A percentile compares a stretch with the other conserved stretches of the same genome.
These are phyloP conservation scores for Penicillium riverlandense DNA, from an alignment of 495 filamentous ascomycete genomes.

Conservation along the genomic window DNA sequence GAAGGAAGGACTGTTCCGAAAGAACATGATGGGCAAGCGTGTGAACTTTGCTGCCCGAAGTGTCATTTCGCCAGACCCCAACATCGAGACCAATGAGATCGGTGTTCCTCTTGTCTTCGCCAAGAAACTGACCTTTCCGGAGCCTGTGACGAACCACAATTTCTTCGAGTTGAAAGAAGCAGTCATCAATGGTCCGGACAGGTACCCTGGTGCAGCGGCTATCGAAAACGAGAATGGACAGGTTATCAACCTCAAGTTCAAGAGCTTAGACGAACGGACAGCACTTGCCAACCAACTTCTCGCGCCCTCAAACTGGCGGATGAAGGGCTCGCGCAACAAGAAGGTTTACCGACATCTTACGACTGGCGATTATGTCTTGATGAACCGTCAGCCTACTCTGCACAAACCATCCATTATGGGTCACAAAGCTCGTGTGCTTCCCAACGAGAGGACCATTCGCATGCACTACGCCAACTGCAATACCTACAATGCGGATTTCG, in stretches of 20 bases:
- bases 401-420: slow-evolving; percentile 99
- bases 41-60: slow-evolving; percentile 97
- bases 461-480: slow-evolving; percentile 99
- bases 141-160: slow-evolving; percentile 95
- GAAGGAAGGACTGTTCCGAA: slow-evolving; percentile 96
- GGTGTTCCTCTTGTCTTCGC: slow-evolving; percentile 97
- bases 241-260: slow-evolving; percentile 77
- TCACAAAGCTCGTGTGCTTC: slow-evolving; percentile 85
- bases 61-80: slow-evolving; percentile 97
- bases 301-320: slow-evolving; percentile 70
- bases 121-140: slow-evolving; percentile 90
- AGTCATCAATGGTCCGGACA: slow-evolving; percentile 90
- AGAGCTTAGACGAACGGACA: slow-evolving; percentile 75
- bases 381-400: slow-evolving; percentile 99
- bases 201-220: slow-evolving; percentile 88
- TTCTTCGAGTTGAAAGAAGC: slow-evolving; percentile 91
- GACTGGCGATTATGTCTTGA: slow-evolving; percentile 93
- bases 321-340: slow-evolving; percentile 78
- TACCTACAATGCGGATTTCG: slow-evolving; percentile 99
- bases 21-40: slow-evolving; percentile 99
- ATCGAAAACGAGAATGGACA: slow-evolving; percentile 95
- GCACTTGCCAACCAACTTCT: slow-evolving; percentile 87
- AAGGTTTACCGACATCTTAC: slow-evolving; percentile 95
- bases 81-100: slow-evolving; percentile 98
- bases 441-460: slow-evolving; percentile 91